These are phyloP conservation scores for Pythium scleroteichum DNA, from an alignment of 352 stramenopile genomes.

Conservation along the genomic window DNA sequence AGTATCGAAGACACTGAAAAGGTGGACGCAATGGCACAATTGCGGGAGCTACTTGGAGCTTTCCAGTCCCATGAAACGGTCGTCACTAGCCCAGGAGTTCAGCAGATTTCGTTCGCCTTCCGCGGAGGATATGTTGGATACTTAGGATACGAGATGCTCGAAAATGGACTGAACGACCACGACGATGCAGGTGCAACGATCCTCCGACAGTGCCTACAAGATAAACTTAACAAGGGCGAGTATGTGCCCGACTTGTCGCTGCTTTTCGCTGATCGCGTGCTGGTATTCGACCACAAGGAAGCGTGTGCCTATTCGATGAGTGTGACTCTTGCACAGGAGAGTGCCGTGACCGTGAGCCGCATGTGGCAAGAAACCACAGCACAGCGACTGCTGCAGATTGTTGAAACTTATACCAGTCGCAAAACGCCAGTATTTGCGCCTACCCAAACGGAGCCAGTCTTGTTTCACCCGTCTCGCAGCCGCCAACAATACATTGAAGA, in stretches of 20 bases:
- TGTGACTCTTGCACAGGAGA: conserved; percentile 36
- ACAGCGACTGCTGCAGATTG: conserved; percentile 12
- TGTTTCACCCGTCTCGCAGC: conserved; percentile 62
- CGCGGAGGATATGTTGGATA: conserved; percentile 86
- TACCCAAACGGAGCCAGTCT: conserved; percentile 24
- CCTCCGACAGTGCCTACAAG: conserved; percentile 32
- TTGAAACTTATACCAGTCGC: too few species aligned
- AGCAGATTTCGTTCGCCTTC: conserved; percentile 65
- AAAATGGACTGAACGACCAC: conserved; percentile 28
- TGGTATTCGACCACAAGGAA: conserved; percentile 89
- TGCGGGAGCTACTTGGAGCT: conserved; percentile 40
- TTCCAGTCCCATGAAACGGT: conserved; percentile 39
- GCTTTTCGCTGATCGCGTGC: conserved; percentile 86
- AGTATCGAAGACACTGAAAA: conserved; percentile 21
- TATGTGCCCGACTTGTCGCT: conserved; percentile 88
- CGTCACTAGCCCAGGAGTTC: conserved; percentile 9
- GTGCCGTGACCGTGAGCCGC: conserved; percentile 13
- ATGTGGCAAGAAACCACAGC: conserved; percentile 32
- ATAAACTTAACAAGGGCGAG: conserved; percentile 25
- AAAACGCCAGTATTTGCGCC: not conserved
- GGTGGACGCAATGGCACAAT: conserved; percentile 29
- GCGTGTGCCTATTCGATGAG: conserved; percentile 76
- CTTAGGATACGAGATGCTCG: conserved; percentile 85
- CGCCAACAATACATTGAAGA: conserved; percentile 83
- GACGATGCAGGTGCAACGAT: conserved; percentile 26